Evolutionary conservation across 306 rosid species (phyloP).

Genomic region (Prunus salicina): DNA sequence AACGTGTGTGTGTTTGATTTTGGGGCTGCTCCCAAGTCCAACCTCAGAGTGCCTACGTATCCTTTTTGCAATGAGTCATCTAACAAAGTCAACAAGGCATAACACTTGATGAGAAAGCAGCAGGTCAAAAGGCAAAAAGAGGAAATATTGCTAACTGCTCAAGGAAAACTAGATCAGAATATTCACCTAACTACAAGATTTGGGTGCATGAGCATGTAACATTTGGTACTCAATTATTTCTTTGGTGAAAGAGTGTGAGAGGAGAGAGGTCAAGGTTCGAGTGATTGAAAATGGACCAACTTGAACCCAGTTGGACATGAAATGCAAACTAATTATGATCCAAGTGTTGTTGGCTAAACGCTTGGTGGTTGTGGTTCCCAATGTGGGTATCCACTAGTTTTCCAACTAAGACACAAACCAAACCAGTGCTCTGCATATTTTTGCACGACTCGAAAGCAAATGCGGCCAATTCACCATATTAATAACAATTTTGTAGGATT

Average conservation of each 20-base stretch:
- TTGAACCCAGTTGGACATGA: conserved; percentile 5
- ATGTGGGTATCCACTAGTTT: conserved; percentile 1
- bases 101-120: no score
- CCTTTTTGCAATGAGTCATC: no score
- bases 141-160: background rate
- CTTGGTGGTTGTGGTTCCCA: conserved; percentile 5
- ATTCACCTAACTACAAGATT: background rate
- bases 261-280: background rate
- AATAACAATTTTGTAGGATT: background rate
- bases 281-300: background rate
- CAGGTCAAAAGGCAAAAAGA: no score
- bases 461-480: background rate
- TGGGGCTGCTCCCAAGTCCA: no score
- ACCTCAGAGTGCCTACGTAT: no score
- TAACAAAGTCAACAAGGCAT: no score
- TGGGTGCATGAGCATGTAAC: background rate
- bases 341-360: background rate
- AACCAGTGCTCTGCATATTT: background rate
- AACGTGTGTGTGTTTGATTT: no score
- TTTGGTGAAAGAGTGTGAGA: background rate
- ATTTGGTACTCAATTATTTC: background rate
- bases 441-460: background rate
- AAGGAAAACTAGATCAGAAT: background rate
- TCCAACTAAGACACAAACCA: background rate
- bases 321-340: background rate